Evolutionary conservation across 2,329 filamentous ascomycete species (phyloP).

Genomic region (Microcera coccophila): DNA sequence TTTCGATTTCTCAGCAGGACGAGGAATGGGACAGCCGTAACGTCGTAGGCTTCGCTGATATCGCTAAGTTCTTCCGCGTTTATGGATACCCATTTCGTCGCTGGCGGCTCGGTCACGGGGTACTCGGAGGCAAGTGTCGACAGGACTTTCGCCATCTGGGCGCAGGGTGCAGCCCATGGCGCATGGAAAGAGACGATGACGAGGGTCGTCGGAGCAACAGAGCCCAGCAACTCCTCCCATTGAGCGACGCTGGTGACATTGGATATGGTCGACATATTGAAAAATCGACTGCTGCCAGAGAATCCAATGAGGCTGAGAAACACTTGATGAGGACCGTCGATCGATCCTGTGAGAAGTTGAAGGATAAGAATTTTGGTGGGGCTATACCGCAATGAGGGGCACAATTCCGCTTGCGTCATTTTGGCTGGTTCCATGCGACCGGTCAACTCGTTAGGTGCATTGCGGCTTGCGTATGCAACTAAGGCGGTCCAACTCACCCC

Average conservation of each 20-base stretch:
- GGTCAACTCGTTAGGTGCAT: slow-evolving; percentile 11
- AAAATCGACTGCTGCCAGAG: neutral
- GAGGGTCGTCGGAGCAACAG: slow-evolving; percentile 65
- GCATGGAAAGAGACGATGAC: slow-evolving; percentile 92
- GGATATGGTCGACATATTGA: slow-evolving; percentile 67
- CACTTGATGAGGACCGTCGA: slow-evolving; percentile 4
- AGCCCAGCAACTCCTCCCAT: slow-evolving; percentile 66
- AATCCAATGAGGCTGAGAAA: slow-evolving; percentile 5
- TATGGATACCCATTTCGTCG: slow-evolving; percentile 80
- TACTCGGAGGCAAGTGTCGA: slow-evolving; percentile 83
- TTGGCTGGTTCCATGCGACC: slow-evolving; percentile 10
- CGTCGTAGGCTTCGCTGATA: slow-evolving; percentile 86
- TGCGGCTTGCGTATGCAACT: slow-evolving; percentile 8
- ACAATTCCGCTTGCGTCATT: slow-evolving; percentile 26
- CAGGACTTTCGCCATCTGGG: slow-evolving; percentile 87
- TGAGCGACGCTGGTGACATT: slow-evolving; percentile 71
- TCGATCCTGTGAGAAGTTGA: slow-evolving; percentile 14
- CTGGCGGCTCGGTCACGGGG: slow-evolving; percentile 60
- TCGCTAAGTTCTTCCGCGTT: slow-evolving; percentile 94
- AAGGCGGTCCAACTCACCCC: slow-evolving; percentile 6
- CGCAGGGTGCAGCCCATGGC: slow-evolving; percentile 93
- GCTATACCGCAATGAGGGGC: slow-evolving; percentile 13
- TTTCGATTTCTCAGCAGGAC: slow-evolving; percentile 73
- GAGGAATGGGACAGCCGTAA: slow-evolving; percentile 89
- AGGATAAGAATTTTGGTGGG: slow-evolving; percentile 25